Evolutionary conservation across 768 basidiomycete genomes (phyloP).

Genomic region (Rhodocollybia butyracea): DNA sequence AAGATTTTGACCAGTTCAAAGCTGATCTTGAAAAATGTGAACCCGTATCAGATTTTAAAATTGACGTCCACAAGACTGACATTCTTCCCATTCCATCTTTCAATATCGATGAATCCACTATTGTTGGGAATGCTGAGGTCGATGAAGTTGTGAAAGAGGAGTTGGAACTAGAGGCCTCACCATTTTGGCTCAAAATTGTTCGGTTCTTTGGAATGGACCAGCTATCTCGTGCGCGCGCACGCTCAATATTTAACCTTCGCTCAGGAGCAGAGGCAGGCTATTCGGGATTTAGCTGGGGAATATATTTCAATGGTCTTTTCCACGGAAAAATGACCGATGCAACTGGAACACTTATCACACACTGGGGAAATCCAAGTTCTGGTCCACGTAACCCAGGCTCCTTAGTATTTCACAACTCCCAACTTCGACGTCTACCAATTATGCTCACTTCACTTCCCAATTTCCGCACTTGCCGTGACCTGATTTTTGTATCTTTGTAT

Average conservation of each 20-base stretch:
- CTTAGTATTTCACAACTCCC: constrained; percentile 31
- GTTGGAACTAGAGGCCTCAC: constrained; percentile 17
- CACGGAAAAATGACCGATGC: constrained; percentile 33
- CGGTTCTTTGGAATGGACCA: constrained; percentile 32
- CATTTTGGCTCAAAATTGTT: constrained; percentile 3
- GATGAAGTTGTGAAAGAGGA: constrained; percentile 23
- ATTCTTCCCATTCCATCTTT: constrained; percentile 27
- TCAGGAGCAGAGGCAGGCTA: constrained; percentile 27
- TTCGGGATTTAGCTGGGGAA: constrained; percentile 19
- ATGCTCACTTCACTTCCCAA: constrained; percentile 29
- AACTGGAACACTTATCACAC: constrained; percentile 24
- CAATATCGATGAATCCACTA: constrained; percentile 35
- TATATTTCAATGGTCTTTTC: constrained; percentile 31
- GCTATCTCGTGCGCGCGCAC: constrained; percentile 30
- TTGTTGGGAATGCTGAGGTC: constrained; percentile 32
- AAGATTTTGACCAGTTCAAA: constrained; percentile 22
- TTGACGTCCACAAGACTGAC: constrained; percentile 24
- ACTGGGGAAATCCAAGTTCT: constrained; percentile 28
- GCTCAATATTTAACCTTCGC: constrained; percentile 24
- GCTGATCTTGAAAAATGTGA: constrained; percentile 12
- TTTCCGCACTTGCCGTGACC: constrained; percentile 31
- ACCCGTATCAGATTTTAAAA: constrained; percentile 21
- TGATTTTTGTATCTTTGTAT: constrained; percentile 31
- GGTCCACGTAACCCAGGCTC: constrained; percentile 28
- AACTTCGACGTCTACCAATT: constrained; percentile 32